phyloP scores from a whole-genome alignment of 2,329 filamentous ascomycete genomes.

The Myriosclerotinia duriaeana region DNA sequence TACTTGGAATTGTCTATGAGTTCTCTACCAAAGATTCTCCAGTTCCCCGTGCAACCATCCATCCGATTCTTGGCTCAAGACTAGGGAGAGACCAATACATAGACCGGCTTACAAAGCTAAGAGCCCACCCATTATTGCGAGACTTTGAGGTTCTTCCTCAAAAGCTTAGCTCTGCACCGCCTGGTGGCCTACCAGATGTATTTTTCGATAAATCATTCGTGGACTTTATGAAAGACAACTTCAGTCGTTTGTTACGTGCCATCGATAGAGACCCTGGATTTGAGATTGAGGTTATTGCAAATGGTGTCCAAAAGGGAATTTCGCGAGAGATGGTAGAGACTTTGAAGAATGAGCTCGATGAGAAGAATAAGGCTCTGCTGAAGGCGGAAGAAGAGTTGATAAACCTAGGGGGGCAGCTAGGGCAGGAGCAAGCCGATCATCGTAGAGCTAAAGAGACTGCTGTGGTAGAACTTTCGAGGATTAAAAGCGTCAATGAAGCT shows the following conservation, averaged over 20 bases:
- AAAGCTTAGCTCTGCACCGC: conserved; percentile 54
- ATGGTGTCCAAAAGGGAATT: conserved; percentile 82
- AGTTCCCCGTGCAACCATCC: conserved; percentile 75
- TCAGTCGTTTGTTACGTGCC: conserved; percentile 76
- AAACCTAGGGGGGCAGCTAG: conserved; percentile 55
- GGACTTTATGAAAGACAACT: conserved; percentile 95
- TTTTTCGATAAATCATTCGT: conserved; percentile 86
- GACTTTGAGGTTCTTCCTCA: conserved; percentile 88
- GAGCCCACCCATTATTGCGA: conserved; percentile 74
- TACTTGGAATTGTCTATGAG: conserved; percentile 89
- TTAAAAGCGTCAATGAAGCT: conserved; percentile 60
- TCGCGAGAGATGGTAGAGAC: conserved; percentile 92
- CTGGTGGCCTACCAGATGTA: conserved; percentile 68
- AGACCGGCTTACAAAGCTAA: conserved; percentile 73
- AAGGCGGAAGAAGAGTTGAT: conserved; percentile 49
- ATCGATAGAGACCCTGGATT: conserved; percentile 89
- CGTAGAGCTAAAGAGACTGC: conserved; percentile 61
- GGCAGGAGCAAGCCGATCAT: conserved; percentile 73
- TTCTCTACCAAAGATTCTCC: conserved; percentile 98
- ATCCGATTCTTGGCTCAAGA: conserved; percentile 72
- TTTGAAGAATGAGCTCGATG: conserved; percentile 72
- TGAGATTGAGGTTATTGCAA: conserved; percentile 77
- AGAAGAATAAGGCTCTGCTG: conserved; percentile 59
- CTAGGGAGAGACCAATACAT: conserved; percentile 86
- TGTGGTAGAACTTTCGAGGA: conserved; percentile 51